Base-by-base conservation (phyloP, 2,329 filamentous ascomycete species). In the Hymenoscyphus scutula region DNA sequence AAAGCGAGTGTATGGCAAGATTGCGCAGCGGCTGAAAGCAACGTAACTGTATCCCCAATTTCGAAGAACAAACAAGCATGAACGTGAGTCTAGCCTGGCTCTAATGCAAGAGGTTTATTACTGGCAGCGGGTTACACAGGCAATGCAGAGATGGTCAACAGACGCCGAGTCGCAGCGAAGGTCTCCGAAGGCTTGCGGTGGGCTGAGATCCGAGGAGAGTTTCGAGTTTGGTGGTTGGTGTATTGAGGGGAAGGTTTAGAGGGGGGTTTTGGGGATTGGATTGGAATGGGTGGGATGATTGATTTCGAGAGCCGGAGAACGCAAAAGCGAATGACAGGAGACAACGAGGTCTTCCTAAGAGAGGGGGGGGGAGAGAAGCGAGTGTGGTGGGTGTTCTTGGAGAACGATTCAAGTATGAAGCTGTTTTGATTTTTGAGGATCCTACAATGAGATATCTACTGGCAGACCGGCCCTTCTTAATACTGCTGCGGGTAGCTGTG, bases 251-350 rank as follows among this genome's bases (percentile, higher is more conserved):
- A 13, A 25, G 32, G 2, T 25, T 41, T 25, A n/a, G 2, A 15
- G 34, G 30, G 15, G 23, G 19, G 19, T 56, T 34, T 56, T 19
- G 30, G 15, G n/a, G 25, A 13, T 34, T 23, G 38, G 23, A 17
- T 23, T 19, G n/a, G n/a, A n/a, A 17, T 32, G 48, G 48, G 23
- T 29, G 25, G 51, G 30, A 38, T 32, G 51, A 30, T 58, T 32
- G 48, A 19, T 25, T 34, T 34, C 25, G 59, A 56, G 59, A 56
- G 59, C 13, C 11, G 54, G 29, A 38, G 48, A 67, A 70, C 66
- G 68, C 68, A 73, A 74, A 87, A 89, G 86, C 86, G 86, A 89
- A 84, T 86, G 86, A 88, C 85, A 87, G 85, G 86, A 88, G 85
- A 81, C 86, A 79, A 82, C 85, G 85, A 88, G 86, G 85, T 86